Base-by-base conservation (phyloP, 2,329 filamentous ascomycete species). In the Cryphonectria nitschkei region DNA sequence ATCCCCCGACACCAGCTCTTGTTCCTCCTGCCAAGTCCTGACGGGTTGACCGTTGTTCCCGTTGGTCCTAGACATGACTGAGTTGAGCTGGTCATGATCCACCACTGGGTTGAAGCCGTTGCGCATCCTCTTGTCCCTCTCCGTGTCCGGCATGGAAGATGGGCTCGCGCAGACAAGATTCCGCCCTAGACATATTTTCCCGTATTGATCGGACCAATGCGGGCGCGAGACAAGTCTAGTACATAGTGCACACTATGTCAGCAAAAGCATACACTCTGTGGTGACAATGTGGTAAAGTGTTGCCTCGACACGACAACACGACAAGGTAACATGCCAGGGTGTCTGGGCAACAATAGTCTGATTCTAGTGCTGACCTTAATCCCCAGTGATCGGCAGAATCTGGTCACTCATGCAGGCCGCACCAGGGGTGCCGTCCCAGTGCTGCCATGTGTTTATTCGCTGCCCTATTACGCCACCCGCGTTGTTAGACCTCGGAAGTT, bases 321-420 rank as follows among this genome's bases (percentile, higher is more conserved):
- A 41, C 61, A 6, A 50, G 29, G 63, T 50, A 52, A n/a, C 43
- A 65, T 34, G 63, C 16, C 63, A 46, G 26, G n/a, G 37, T 14
- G n/a, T 29, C 61, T 65, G 63, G 43, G 43, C 63, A 52, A 29
- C 63, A 65, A 65, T 65, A 65, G 63, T 65, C 63, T 46, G 22
- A 52, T 50, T 14, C 16, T 65, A 65, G 63, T 65, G 63, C 63
- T 65, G n/a, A 65, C 63, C 8, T n/a, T 32, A 50, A 52, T 34
- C 11, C 26, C 5, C n/a, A 29, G 8, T 26, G 41, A 50, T 52
- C 37, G 43, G 41, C 58, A 39, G 34, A 34, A 39, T 19, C 39
- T 11, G 26, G n/a, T 56, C 26, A 14, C n/a, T 22, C 29, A 29
- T 37, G 32, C 22, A 39, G 46, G 46, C 46, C 26, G 58, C 58